Evolutionary conservation across 2,329 filamentous ascomycete species (phyloP).

Genomic region (Fusarium cicatricum): DNA sequence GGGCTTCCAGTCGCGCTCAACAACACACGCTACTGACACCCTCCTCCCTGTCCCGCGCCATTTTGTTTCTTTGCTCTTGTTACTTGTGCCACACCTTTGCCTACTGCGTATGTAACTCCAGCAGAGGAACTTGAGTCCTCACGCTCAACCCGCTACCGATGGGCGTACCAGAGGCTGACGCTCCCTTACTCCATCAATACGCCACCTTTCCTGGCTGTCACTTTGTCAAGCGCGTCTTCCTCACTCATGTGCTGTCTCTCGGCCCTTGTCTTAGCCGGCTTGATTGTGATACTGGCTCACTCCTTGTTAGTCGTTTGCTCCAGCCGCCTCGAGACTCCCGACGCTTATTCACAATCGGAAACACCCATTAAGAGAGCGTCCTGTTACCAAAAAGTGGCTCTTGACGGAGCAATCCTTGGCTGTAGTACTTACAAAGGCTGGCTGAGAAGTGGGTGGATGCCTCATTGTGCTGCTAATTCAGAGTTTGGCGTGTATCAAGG

Average conservation of each 20-base stretch:
- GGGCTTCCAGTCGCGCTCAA: constrained; percentile 33
- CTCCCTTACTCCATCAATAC: constrained; percentile 4
- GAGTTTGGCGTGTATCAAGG: constrained; percentile 34
- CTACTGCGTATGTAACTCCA: constrained; percentile 14
- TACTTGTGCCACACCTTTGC: constrained; percentile 40
- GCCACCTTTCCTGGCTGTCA: constrained; percentile 14
- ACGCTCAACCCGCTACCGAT: neutral
- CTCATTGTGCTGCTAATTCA: constrained; percentile 31
- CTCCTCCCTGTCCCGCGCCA: constrained; percentile 34
- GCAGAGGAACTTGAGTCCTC: constrained; percentile 7
- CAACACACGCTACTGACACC: constrained; percentile 37
- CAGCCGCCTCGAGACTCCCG: constrained; percentile 14
- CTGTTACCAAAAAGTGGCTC: constrained; percentile 19
- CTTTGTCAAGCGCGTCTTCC: constrained; percentile 6
- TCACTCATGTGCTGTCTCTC: constrained; percentile 19
- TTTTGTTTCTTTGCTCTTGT: constrained; percentile 25
- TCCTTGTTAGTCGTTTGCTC: constrained; percentile 9
- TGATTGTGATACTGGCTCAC: constrained; percentile 10
- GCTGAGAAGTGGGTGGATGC: constrained; percentile 13
- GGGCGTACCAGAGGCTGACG: constrained; percentile 3
- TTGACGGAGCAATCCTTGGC: constrained; percentile 9
- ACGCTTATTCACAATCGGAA: constrained; percentile 12
- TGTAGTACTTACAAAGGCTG: constrained; percentile 1
- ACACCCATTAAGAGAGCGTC: neutral
- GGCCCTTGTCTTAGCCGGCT: constrained; percentile 17